These are phyloP conservation scores for Alternaria burnsii DNA, from an alignment of 2,329 filamentous ascomycete species.

Conservation along the genomic window DNA sequence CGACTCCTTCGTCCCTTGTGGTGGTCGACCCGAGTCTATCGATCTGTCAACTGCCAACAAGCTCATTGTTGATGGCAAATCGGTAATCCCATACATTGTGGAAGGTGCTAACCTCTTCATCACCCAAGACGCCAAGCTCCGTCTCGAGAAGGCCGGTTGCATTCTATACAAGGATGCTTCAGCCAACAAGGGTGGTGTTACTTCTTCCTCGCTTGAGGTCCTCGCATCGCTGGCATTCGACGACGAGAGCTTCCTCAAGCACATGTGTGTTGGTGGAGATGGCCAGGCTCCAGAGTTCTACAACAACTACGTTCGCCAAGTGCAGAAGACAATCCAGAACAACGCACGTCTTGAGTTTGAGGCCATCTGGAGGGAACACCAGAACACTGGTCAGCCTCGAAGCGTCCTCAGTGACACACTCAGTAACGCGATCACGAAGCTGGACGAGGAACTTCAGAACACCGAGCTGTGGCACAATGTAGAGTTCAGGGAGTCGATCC, in stretches of 20 bases:
- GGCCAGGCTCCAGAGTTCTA: slow-evolving; percentile 90
- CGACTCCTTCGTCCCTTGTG: slow-evolving; percentile 94
- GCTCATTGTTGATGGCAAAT: slow-evolving; percentile 90
- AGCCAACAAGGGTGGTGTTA: slow-evolving; percentile 98
- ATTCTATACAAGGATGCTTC: slow-evolving; percentile 97
- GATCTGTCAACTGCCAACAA: slow-evolving; percentile 87
- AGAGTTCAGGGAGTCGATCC: slow-evolving; percentile 77
- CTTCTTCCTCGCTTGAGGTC: slow-evolving; percentile 94
- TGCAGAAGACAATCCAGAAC: slow-evolving; percentile 88
- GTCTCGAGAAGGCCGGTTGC: slow-evolving; percentile 92
- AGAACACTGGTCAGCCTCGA: slow-evolving; percentile 78
- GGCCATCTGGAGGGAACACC: slow-evolving; percentile 95
- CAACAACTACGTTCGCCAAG: slow-evolving; percentile 87
- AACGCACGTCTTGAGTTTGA: slow-evolving; percentile 96
- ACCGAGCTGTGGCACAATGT: slow-evolving; percentile 91
- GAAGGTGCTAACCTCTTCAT: slow-evolving; percentile 99
- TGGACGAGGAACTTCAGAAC: slow-evolving; percentile 95
- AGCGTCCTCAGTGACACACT: slow-evolving; percentile 92
- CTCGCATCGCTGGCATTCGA: slow-evolving; percentile 94
- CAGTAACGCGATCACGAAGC: slow-evolving; percentile 89
- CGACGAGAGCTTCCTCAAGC: slow-evolving; percentile 82
- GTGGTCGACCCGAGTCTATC: slow-evolving; percentile 95
- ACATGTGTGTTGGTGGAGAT: slow-evolving; percentile 88
- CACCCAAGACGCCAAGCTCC: slow-evolving; percentile 95
- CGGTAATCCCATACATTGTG: slow-evolving; percentile 89